phyloP scores from a whole-genome alignment of 306 rosid genomes.

The Vigna angularis region DNA sequence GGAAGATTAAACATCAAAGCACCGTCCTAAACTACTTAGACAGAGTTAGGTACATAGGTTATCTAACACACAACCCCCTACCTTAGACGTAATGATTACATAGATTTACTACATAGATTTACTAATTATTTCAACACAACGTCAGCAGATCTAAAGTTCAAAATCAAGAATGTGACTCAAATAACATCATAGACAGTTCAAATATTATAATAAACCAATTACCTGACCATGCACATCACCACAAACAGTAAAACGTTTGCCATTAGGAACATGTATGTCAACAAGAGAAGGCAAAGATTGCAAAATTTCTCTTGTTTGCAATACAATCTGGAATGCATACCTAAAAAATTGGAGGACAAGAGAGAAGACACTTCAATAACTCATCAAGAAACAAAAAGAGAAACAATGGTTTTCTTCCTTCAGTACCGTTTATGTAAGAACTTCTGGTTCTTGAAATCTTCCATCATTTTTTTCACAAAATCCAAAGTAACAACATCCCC shows the following conservation, averaged over 20 bases:
- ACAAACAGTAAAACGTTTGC: conserved; percentile 91
- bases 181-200: conserved; percentile 24
- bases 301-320: conserved; percentile 83
- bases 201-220: conserved; percentile 42
- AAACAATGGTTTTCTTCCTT: conserved; percentile 34
- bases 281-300: conserved; percentile 90
- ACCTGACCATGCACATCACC: conserved; percentile 99
- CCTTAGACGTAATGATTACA: too few relatives aligned
- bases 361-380: conserved; percentile 38
- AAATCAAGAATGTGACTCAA: conserved; percentile 29
- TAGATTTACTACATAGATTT: too few relatives aligned
- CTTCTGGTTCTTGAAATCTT: conserved; percentile 93
- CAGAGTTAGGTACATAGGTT: too few relatives aligned
- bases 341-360: conserved; percentile 54
- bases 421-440: conserved; percentile 85
- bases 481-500: conserved; percentile 90
- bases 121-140: neutral
- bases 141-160: conserved; percentile 7
- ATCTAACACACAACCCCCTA: too few relatives aligned
- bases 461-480: conserved; percentile 95
- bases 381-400: conserved; percentile 28
- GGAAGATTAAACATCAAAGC: too few relatives aligned
- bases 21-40: too few relatives aligned
- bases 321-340: conserved; percentile 94
- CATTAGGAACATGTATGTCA: conserved; percentile 74